Evolutionary conservation across 169 alveolate genomes (phyloP).

Genomic region (Cyclospora cayetanensis): DNA sequence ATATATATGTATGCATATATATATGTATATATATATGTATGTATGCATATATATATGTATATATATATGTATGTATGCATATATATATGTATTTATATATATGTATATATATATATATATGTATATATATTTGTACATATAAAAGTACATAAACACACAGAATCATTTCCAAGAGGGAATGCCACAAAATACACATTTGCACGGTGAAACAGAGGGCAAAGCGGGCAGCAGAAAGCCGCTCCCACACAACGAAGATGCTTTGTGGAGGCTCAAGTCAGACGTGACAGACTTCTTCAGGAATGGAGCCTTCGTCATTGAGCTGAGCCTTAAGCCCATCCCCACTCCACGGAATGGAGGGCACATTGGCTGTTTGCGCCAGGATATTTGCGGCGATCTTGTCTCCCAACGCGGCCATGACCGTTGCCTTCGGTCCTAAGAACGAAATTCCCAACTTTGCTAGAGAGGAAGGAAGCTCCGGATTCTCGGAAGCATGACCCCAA

Average conservation of each 20-base stretch:
- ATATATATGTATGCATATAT: too few relatives aligned
- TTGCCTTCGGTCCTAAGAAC: constrained; percentile 92
- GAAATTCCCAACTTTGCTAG: constrained; percentile 82
- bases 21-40: too few relatives aligned
- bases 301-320: constrained; percentile 65
- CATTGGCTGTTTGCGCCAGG: constrained; percentile 93
- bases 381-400: constrained; percentile 93
- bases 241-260: not conserved
- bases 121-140: not conserved
- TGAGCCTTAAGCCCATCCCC: constrained; percentile 82
- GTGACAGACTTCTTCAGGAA: constrained; percentile 58
- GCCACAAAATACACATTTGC: not conserved
- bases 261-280: not conserved
- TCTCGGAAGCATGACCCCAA: constrained; percentile 96
- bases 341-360: constrained; percentile 93
- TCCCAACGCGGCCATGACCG: constrained; percentile 92
- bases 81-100: not conserved
- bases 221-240: not conserved
- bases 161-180: not conserved
- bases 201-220: not conserved
- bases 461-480: constrained; percentile 86
- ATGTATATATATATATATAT: not conserved
- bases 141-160: not conserved
- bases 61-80: not conserved
- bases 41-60: too few relatives aligned